phyloP scores from a whole-genome alignment of 345 rosid genomes.

The Moricandia arvensis region DNA sequence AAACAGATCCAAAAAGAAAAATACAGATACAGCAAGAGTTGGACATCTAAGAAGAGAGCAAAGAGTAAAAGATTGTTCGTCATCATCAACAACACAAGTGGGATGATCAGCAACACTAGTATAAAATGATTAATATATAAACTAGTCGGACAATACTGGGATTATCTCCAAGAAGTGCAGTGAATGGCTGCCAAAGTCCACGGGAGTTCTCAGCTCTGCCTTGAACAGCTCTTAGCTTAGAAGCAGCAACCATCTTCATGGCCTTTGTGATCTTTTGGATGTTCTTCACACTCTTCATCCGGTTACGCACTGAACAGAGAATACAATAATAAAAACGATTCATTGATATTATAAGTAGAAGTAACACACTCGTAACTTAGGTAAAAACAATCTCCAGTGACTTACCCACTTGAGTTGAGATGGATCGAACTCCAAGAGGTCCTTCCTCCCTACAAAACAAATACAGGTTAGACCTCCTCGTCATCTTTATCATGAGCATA shows the following conservation, averaged over 20 bases:
- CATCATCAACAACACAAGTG: conserved; percentile 6
- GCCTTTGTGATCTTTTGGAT: conserved; percentile 99
- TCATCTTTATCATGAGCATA: neutral
- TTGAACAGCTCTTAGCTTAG: conserved; percentile 88
- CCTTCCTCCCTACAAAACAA: conserved; percentile 64
- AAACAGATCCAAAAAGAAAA: conserved; percentile 4
- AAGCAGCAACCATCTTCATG: conserved; percentile 99
- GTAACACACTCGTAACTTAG: neutral
- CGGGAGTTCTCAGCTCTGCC: conserved; percentile 88
- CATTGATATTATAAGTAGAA: neutral
- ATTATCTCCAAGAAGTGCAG: conserved; percentile 47
- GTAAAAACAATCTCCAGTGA: neutral
- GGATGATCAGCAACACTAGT: neutral
- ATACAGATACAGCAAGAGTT: conserved; percentile 1
- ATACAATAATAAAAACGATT: neutral
- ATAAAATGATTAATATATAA: neutral
- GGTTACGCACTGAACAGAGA: conserved; percentile 70
- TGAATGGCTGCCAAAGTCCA: conserved; percentile 92
- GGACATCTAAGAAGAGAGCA: neutral
- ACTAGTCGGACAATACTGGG: conserved; percentile 38
- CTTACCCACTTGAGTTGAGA: conserved; percentile 96
- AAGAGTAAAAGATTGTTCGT: conserved; percentile 3
- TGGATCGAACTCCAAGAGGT: conserved; percentile 63
- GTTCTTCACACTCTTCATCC: conserved; percentile 98
- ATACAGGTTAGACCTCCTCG: neutral